These are phyloP conservation scores for Myxozyma sirexii DNA, from an alignment of 805 yeast species.

Conservation along the genomic window DNA sequence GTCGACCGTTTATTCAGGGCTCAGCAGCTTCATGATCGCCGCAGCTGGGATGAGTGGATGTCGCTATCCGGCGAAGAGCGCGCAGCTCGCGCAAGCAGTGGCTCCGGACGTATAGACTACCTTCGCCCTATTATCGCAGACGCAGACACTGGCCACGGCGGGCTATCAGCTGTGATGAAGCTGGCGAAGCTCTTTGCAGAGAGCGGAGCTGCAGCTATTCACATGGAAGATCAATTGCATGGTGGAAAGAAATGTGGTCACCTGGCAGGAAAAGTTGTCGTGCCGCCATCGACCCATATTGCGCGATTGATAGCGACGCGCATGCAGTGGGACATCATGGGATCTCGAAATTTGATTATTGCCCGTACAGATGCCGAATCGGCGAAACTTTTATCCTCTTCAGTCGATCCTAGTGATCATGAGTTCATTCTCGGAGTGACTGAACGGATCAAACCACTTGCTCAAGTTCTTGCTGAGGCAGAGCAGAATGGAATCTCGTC, in stretches of 20 bases:
- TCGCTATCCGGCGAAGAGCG: constrained; percentile 37
- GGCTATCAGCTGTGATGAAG: constrained; percentile 63
- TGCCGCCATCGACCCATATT: constrained; percentile 60
- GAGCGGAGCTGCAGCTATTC: constrained; percentile 67
- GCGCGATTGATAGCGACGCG: constrained; percentile 59
- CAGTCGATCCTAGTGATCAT: constrained; percentile 61
- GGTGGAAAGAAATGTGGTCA: constrained; percentile 72
- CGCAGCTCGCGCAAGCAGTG: constrained; percentile 35
- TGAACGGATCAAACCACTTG: constrained; percentile 46
- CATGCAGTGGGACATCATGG: constrained; percentile 68
- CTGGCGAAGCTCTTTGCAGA: constrained; percentile 68
- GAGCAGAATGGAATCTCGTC: constrained; percentile 47
- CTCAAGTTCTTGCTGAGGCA: constrained; percentile 50
- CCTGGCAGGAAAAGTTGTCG: constrained; percentile 61
- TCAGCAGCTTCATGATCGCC: constrained; percentile 59
- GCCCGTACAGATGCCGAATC: constrained; percentile 65
- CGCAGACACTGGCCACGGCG: constrained; percentile 71
- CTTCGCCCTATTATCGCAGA: constrained; percentile 66
- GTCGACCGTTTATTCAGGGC: constrained; percentile 62
- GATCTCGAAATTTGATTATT: constrained; percentile 57
- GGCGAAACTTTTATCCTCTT: constrained; percentile 54
- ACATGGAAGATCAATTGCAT: constrained; percentile 63
- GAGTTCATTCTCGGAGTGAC: constrained; percentile 56
- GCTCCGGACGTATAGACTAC: constrained; percentile 49
- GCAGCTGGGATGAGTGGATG: constrained; percentile 50